A percentile compares a stretch with the other conserved stretches of the same genome.
These are phyloP conservation scores for Plasmodium reichenowi DNA, from an alignment of 169 alveolate genomes.

Conservation along the genomic window DNA sequence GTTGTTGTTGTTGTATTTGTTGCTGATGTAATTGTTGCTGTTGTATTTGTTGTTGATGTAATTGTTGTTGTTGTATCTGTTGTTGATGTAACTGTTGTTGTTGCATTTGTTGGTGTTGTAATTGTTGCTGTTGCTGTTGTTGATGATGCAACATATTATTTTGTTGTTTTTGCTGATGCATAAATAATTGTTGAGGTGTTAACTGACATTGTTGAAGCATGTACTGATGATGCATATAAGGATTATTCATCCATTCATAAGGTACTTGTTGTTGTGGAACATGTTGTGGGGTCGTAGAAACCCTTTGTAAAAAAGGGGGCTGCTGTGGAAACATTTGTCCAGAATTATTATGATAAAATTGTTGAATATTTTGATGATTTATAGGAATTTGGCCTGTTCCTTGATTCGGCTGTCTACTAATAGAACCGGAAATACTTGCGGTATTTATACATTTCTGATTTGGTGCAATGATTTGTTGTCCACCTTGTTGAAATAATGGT, in stretches of 20 bases:
- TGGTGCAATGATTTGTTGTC: constrained; percentile 34
- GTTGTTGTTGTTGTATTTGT: background rate
- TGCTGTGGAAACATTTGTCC: constrained; percentile 41
- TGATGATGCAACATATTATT: constrained; percentile 4
- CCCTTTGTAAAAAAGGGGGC: constrained; percentile 24
- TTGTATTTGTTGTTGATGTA: constrained; percentile 20
- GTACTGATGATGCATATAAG: constrained; percentile 69
- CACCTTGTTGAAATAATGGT: constrained; percentile 23
- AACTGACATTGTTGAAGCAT: constrained; percentile 56
- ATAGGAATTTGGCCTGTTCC: constrained; percentile 16
- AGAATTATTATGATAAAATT: constrained; percentile 24
- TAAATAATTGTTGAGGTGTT: constrained; percentile 54
- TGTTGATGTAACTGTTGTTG: constrained; percentile 15
- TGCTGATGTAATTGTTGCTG: constrained; percentile 7
- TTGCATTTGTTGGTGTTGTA: constrained; percentile 2
- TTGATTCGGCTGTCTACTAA: constrained; percentile 55
- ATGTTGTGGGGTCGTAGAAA: constrained; percentile 23
- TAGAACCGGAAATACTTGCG: constrained; percentile 29
- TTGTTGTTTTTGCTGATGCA: constrained; percentile 33
- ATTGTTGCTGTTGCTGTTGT: constrained; percentile 15
- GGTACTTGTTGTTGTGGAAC: constrained; percentile 33
- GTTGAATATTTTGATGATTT: constrained; percentile 47
- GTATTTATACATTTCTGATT: constrained; percentile 25
- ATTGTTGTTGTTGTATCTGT: constrained; percentile 10
- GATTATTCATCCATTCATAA: constrained; percentile 53